phyloP scores from a whole-genome alignment of 768 basidiomycete species.

The Mycena maculata region DNA sequence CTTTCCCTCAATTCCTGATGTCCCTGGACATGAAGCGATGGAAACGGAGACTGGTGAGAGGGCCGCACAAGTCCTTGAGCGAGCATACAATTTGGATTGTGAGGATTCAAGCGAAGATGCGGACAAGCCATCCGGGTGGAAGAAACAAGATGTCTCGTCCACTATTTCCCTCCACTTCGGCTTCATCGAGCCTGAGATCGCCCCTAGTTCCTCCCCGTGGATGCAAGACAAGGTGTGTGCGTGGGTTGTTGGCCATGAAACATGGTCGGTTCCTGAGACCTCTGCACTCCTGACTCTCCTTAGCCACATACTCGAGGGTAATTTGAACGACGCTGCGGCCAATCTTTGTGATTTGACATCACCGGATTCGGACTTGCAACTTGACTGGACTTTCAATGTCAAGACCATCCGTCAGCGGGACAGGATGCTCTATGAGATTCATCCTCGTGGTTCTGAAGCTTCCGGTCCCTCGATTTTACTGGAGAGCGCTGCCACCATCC shows the following conservation, averaged over 20 bases:
- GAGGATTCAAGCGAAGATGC: constrained; percentile 9
- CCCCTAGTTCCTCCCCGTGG: neutral
- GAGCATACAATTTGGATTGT: constrained; percentile 9
- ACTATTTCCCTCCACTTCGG: constrained; percentile 16
- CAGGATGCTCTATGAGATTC: constrained; percentile 13
- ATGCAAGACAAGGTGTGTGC: constrained; percentile 5
- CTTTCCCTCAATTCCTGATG: constrained; percentile 25
- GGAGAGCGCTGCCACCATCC: constrained; percentile 21
- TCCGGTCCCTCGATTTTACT: constrained; percentile 18
- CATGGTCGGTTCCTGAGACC: constrained; percentile 6
- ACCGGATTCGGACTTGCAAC: constrained; percentile 9
- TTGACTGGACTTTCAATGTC: constrained; percentile 20
- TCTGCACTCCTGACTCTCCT: constrained; percentile 18
- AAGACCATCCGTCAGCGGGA: neutral
- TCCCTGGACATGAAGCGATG: constrained; percentile 15
- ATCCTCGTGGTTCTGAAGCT: constrained; percentile 7
- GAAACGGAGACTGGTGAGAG: constrained; percentile 25
- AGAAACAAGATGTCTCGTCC: neutral
- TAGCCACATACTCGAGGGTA: constrained; percentile 10
- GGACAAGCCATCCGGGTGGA: constrained; percentile 14
- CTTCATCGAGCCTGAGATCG: constrained; percentile 2
- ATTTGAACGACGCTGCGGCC: neutral
- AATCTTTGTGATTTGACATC: constrained; percentile 15
- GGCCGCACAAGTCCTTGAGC: constrained; percentile 17
- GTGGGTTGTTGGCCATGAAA: constrained; percentile 21